Percentiles rank a stretch among this genome's conserved stretches.
Evolutionary conservation across 176 grass and related monocot genomes (phyloP).

Genomic region (Rhynchospora pubera): DNA sequence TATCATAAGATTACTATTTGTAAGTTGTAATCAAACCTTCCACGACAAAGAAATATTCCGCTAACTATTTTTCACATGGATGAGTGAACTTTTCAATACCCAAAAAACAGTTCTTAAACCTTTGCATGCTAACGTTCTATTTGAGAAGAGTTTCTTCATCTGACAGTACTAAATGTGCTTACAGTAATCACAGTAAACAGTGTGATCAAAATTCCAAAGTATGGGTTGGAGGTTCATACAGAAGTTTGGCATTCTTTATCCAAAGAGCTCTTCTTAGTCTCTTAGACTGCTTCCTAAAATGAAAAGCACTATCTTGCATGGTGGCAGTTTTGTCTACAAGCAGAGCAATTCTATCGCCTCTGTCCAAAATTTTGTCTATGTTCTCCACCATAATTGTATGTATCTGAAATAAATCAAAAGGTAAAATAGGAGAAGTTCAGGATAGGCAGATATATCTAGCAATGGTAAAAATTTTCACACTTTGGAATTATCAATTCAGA

Average conservation of each 20-base stretch:
- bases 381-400: conserved; percentile 97
- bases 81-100: neutral
- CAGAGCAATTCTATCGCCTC: conserved; percentile 82
- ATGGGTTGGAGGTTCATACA: conserved; percentile 37
- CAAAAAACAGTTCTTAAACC: neutral
- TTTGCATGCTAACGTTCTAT: neutral
- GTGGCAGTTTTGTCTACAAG: conserved; percentile 94
- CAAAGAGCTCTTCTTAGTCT: conserved; percentile 72
- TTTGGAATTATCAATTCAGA: neutral
- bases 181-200: neutral
- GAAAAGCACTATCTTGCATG: conserved; percentile 85
- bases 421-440: neutral
- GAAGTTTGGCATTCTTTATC: conserved; percentile 95
- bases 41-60: neutral
- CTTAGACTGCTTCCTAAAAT: conserved; percentile 86
- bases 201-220: neutral
- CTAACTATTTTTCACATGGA: neutral
- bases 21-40: neutral
- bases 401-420: conserved; percentile 45
- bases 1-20: conserved; percentile 2
- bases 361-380: conserved; percentile 92
- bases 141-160: neutral
- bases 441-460: neutral
- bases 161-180: neutral
- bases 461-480: neutral